Percentiles rank a stretch among this genome's conserved stretches.
These are phyloP conservation scores for Boletus reticuloceps DNA, from an alignment of 768 basidiomycete genomes.

Conservation along the genomic window DNA sequence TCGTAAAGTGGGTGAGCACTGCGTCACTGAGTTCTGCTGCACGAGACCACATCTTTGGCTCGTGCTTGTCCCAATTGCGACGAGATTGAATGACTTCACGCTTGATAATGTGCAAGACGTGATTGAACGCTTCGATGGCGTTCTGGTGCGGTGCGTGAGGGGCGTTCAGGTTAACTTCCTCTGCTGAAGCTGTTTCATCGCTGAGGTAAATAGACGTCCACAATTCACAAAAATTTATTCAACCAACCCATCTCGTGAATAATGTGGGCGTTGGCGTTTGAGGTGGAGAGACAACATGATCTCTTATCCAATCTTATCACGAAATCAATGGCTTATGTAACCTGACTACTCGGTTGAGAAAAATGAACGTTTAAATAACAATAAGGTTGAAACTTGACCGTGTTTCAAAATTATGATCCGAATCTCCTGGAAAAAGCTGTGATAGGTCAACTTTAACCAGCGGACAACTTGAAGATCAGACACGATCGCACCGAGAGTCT, in stretches of 20 bases:
- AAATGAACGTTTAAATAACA: slow-evolving; percentile 15
- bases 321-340: slow-evolving; percentile 15
- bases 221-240: not conserved
- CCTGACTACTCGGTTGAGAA: slow-evolving; percentile 3
- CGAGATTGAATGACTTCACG: slow-evolving; percentile 65
- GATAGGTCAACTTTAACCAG: slow-evolving; percentile 8
- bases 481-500: not conserved
- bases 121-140: slow-evolving; percentile 63
- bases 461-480: not conserved
- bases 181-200: slow-evolving; percentile 48
- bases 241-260: slow-evolving; percentile 26
- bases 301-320: slow-evolving; percentile 19
- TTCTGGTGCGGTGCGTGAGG: slow-evolving; percentile 59
- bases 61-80: slow-evolving; percentile 65
- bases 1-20: slow-evolving; percentile 50
- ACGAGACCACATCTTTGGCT: slow-evolving; percentile 60
- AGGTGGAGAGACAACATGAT: not conserved
- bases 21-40: slow-evolving; percentile 50
- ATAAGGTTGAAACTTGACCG: slow-evolving; percentile 25
- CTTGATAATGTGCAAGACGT: slow-evolving; percentile 56
- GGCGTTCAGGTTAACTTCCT: slow-evolving; percentile 54
- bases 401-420: slow-evolving; percentile 28
- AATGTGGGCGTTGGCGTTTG: slow-evolving; percentile 1
- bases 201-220: slow-evolving; percentile 8
- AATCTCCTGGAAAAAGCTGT: slow-evolving; percentile 4